Percentiles rank a stretch among this genome's conserved stretches.
These are phyloP conservation scores for Chytriomyces sp. DNA, from an alignment of 192 early-diverging fungal species.

Conservation along the genomic window DNA sequence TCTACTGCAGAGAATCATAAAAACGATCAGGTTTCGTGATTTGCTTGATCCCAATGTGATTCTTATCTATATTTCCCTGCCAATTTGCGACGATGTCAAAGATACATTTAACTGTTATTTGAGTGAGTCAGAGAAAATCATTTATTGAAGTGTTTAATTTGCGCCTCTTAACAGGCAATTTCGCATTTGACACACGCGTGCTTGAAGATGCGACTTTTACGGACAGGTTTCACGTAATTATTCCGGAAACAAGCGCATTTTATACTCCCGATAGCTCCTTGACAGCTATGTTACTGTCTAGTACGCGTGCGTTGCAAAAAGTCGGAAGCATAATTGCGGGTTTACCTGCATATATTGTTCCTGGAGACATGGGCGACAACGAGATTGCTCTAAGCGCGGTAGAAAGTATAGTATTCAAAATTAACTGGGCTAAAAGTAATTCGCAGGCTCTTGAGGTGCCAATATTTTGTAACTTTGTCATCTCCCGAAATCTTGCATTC, in stretches of 20 bases:
- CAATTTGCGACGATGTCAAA: constrained; percentile 9
- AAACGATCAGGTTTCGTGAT: constrained; percentile 5
- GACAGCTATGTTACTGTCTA: constrained; percentile 1
- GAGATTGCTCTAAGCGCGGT: constrained; percentile 18
- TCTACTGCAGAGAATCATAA: neutral
- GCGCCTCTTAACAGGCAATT: neutral
- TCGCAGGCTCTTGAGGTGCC: constrained; percentile 12
- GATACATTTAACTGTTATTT: neutral
- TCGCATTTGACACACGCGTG: neutral
- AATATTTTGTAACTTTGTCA: neutral
- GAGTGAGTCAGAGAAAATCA: neutral
- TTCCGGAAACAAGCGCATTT: constrained; percentile 6
- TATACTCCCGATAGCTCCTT: constrained; percentile 3
- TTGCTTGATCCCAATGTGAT: constrained; percentile 27
- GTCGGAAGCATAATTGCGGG: neutral
- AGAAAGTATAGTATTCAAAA: neutral
- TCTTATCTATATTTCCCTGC: constrained; percentile 18
- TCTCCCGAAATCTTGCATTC: neutral
- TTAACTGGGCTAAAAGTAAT: too few relatives aligned
- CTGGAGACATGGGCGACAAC: constrained; percentile 10
- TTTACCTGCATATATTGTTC: constrained; percentile 22
- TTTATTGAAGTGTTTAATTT: neutral
- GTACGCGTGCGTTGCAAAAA: constrained; percentile 2
- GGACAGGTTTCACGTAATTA: constrained; percentile 10
- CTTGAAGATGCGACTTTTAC: neutral